Evolutionary conservation across 805 yeast genomes (phyloP).

Genomic region (Candida ovalis): DNA sequence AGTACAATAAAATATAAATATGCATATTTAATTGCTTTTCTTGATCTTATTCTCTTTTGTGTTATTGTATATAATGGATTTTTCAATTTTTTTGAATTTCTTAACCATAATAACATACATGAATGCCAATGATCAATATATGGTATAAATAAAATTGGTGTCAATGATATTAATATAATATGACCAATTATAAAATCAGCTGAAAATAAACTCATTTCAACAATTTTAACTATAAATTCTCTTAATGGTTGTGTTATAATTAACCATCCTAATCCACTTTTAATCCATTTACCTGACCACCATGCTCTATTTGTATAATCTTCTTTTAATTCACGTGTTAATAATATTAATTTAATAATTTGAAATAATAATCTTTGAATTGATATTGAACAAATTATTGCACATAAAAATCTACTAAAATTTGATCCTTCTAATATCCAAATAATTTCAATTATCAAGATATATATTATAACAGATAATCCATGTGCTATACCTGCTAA

Average conservation of each 20-base stretch:
- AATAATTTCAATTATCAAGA: constrained; percentile 34
- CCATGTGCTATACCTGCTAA: constrained; percentile 41
- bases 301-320: constrained; percentile 43
- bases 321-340: constrained; percentile 41
- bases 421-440: constrained; percentile 42
- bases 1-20: constrained; percentile 42
- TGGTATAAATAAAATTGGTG: constrained; percentile 42
- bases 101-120: constrained; percentile 47
- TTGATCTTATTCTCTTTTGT: constrained; percentile 36
- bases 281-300: constrained; percentile 54
- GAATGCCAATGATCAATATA: constrained; percentile 47
- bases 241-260: constrained; percentile 41
- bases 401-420: constrained; percentile 36
- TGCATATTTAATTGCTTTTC: constrained; percentile 42
- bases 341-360: constrained; percentile 27
- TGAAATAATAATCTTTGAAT: constrained; percentile 36
- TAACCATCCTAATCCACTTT: constrained; percentile 35
- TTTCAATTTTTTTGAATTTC: constrained; percentile 34
- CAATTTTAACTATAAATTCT: constrained; percentile 42
- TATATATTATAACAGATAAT: constrained; percentile 31
- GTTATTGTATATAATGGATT: constrained; percentile 38
- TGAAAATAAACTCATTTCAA: constrained; percentile 43
- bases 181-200: constrained; percentile 48
- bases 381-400: constrained; percentile 35
- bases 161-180: constrained; percentile 34